Base-by-base conservation (phyloP, 2,329 filamentous ascomycete genomes). In the Davidsoniella virescens region DNA sequence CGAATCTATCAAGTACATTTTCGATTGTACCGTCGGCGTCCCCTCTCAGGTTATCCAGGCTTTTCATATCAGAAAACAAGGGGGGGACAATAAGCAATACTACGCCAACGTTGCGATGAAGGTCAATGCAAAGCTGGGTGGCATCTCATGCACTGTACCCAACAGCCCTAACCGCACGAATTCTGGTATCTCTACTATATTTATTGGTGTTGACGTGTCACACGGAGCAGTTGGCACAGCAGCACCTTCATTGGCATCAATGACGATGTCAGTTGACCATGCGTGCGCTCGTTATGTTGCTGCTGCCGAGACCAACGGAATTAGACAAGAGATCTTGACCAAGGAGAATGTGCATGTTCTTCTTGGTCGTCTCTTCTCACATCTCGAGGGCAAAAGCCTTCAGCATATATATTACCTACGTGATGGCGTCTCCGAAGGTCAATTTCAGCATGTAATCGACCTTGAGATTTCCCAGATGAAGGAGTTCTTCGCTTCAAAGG, bases 71-170 rank as follows among this genome's bases (percentile, higher is more conserved):
- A 82, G 82, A 61, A 76, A 75, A 14, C 38, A 38, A 14, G 6
- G 7, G 16, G 42, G 23, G 25, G n/a, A 9, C 17, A 77, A 83
- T 18, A 73, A 73, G 0, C 92, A 98, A 59, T 96, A 96, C 64
- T 82, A 85, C 59, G 92, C 85, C 1, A 98, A 98, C 55, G 87
- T 98, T 0, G 76, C 80, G 55, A 92, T 98, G 86, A 98, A 98
- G 68, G 79, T 98, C 56, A 96, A 98, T 58, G 84, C 86, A 3
- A 98, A 98, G 68, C 74, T 98, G 2, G 92, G 92, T 12, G 92
- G 92, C 5, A 74, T 77, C 0, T 95, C 87, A 1, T 80, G 68
- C 48, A 38, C 29, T 16, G 53, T 52, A 17, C 49, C 44, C 20
- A 47, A 59, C 0, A 73, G 79, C 0, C 61, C 63, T 1, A 53